Evolutionary conservation across 768 basidiomycete species (phyloP).

Genomic region (Suillus luteus): DNA sequence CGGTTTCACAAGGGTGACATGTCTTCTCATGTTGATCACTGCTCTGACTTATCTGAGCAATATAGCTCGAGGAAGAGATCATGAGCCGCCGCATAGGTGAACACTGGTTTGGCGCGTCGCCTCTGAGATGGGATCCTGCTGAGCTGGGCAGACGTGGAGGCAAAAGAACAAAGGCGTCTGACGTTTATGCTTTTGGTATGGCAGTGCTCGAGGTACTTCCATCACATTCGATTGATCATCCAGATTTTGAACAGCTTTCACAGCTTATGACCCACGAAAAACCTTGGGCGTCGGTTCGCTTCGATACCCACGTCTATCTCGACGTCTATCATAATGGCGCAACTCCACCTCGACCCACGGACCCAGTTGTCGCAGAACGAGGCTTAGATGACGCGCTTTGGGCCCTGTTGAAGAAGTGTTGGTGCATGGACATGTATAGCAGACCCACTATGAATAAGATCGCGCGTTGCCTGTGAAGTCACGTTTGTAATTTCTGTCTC

Average conservation of each 20-base stretch:
- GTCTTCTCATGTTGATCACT: neutral
- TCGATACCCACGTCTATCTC: conserved; percentile 52
- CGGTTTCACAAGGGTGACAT: conserved; percentile 51
- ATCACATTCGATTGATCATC: neutral
- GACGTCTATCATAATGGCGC: no score
- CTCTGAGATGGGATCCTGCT: conserved; percentile 52
- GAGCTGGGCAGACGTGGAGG: conserved; percentile 54
- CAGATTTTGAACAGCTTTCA: neutral
- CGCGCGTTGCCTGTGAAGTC: neutral
- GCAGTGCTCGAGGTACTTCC: conserved; percentile 52
- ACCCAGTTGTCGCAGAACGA: conserved; percentile 36
- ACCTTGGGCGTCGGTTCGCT: conserved; percentile 50
- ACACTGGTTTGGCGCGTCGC: no score
- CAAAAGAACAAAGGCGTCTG: conserved; percentile 46
- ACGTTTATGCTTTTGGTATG: conserved; percentile 60
- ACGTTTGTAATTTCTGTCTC: neutral
- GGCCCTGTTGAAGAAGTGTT: conserved; percentile 44
- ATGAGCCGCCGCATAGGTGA: conserved; percentile 21
- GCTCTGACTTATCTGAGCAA: neutral
- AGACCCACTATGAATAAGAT: conserved; percentile 46
- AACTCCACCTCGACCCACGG: conserved; percentile 44
- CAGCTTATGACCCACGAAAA: conserved; percentile 56
- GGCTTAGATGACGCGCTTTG: conserved; percentile 52
- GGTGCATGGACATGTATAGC: conserved; percentile 36
- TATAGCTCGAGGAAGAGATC: conserved; percentile 56